Conservation (phyloP, 768 basidiomycete genomes). For the Porphyrellus cyaneotinctus region DNA sequence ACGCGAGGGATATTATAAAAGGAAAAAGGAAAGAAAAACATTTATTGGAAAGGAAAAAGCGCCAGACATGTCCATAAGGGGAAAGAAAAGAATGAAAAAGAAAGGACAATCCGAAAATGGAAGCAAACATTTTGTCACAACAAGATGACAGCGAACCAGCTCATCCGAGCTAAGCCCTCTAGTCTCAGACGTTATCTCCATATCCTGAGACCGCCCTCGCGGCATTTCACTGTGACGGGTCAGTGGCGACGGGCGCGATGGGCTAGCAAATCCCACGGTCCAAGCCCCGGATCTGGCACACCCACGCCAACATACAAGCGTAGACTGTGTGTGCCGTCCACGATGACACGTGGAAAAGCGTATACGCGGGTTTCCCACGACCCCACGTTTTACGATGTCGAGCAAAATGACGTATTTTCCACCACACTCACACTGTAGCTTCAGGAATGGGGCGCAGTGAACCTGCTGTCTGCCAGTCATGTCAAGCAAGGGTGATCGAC, state of each 20-base stretch:
- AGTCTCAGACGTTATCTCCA: conserved; percentile 21
- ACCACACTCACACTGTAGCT: conserved; percentile 23
- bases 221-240: conserved; percentile 9
- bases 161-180: conserved; percentile 27
- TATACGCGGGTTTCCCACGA: conserved; percentile 31
- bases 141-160: conserved; percentile 22
- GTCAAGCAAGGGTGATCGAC: conserved; percentile 6
- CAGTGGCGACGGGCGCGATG: conserved; percentile 11
- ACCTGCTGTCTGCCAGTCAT: neutral
- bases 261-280: conserved; percentile 17
- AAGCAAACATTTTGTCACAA: conserved; percentile 14
- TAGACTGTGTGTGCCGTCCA: neutral
- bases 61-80: conserved; percentile 17
- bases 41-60: neutral
- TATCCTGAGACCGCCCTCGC: conserved; percentile 11
- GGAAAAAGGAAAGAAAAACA: conserved; percentile 10
- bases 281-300: conserved; percentile 1
- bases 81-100: conserved; percentile 10
- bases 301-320: neutral
- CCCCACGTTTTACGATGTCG: conserved; percentile 39
- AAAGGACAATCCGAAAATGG: conserved; percentile 1
- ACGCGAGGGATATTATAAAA: conserved; percentile 9
- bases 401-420: conserved; percentile 27
- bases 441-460: neutral
- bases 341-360: conserved; percentile 18